Conservation (phyloP, 345 rosid species). For the Eucalyptus cloeziana region DNA sequence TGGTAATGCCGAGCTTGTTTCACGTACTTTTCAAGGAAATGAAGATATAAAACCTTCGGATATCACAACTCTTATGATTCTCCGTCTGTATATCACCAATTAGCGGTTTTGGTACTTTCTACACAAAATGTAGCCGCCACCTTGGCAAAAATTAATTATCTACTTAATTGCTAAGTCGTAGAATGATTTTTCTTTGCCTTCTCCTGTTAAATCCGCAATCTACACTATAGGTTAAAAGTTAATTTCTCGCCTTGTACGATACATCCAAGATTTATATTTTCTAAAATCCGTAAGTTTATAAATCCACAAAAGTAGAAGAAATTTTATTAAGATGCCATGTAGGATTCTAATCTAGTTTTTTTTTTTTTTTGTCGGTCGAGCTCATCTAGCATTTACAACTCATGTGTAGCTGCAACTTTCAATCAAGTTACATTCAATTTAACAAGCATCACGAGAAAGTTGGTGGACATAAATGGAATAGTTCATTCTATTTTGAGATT, state of each 20-base stretch:
- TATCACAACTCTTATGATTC: not conserved
- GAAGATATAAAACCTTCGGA: not conserved
- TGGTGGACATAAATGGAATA: not conserved
- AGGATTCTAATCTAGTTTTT: not conserved
- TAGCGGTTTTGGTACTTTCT: not conserved
- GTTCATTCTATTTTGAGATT: not conserved
- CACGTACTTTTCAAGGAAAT: not conserved
- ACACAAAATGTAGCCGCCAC: not conserved
- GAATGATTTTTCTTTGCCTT: not conserved
- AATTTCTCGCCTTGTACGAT: not conserved
- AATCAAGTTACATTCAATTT: not conserved
- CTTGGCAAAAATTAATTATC: not conserved
- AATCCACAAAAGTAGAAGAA: not conserved
- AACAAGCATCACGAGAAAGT: not conserved
- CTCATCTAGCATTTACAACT: not conserved
- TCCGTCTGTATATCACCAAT: not conserved
- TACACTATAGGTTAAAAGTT: not conserved
- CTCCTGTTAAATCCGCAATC: not conserved
- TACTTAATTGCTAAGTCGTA: not conserved
- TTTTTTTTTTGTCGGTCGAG: too few species aligned
- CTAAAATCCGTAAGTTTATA: not conserved
- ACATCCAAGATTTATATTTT: not conserved
- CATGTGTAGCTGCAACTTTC: fast-evolving
- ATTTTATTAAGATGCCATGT: not conserved
- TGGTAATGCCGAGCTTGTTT: not conserved